Evolutionary conservation across 2,329 filamentous ascomycete genomes (phyloP).

Genomic region (Saccharata proteae): DNA sequence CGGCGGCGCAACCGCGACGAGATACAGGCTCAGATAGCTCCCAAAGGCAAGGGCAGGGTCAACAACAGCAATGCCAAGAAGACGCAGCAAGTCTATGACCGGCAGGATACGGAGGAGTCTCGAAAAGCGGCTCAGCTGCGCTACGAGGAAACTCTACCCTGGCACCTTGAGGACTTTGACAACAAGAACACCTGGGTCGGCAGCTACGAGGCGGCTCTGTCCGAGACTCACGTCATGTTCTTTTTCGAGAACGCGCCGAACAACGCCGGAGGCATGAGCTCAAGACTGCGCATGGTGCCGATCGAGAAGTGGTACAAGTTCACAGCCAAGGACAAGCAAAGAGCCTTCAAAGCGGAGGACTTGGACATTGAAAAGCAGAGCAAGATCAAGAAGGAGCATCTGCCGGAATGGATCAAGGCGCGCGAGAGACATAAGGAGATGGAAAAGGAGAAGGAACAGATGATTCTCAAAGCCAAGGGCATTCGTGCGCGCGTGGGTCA

Average conservation of each 20-base stretch:
- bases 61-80: slow-evolving; percentile 63
- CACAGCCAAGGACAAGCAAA: slow-evolving; percentile 59
- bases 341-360: slow-evolving; percentile 36
- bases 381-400: slow-evolving; percentile 21
- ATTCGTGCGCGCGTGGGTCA: too few species aligned
- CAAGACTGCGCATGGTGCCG: slow-evolving; percentile 68
- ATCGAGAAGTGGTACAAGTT: slow-evolving; percentile 95
- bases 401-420: slow-evolving; percentile 49
- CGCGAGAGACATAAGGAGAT: slow-evolving; percentile 42
- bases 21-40: slow-evolving; percentile 87
- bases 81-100: slow-evolving; percentile 71
- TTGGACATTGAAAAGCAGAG: slow-evolving; percentile 7
- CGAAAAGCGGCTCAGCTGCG: slow-evolving; percentile 51
- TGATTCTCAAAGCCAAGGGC: slow-evolving; percentile 12
- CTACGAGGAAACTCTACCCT: slow-evolving; percentile 91
- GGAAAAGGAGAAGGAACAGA: slow-evolving; percentile 37
- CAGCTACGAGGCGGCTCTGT: slow-evolving; percentile 78
- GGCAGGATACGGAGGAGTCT: slow-evolving; percentile 66
- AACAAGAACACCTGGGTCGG: slow-evolving; percentile 92
- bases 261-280: slow-evolving; percentile 24
- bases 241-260: slow-evolving; percentile 51
- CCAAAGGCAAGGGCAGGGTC: slow-evolving; percentile 44
- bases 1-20: slow-evolving; percentile 75
- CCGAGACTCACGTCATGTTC: slow-evolving; percentile 67
- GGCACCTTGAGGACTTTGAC: slow-evolving; percentile 94